phyloP scores from a whole-genome alignment of 352 stramenopile species.

The Phytophthora uliginosa region DNA sequence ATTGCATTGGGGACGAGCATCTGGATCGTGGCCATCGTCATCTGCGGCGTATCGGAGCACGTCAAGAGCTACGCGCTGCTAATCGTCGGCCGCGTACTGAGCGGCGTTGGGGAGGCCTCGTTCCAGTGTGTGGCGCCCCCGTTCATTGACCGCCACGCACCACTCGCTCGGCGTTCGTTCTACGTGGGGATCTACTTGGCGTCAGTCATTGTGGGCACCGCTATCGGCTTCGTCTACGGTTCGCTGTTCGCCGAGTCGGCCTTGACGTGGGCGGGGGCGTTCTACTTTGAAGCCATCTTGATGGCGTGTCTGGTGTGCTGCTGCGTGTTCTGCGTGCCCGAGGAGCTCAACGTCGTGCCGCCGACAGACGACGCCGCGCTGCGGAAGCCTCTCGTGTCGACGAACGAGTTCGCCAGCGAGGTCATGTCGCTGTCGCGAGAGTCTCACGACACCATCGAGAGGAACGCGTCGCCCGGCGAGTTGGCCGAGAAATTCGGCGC shows the following conservation, averaged over 20 bases:
- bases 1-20: conserved; percentile 75
- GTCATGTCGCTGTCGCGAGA: conserved; percentile 37
- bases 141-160: conserved; percentile 88
- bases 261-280: conserved; percentile 78
- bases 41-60: conserved; percentile 66
- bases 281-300: conserved; percentile 84
- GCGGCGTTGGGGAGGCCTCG: conserved; percentile 84
- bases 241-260: conserved; percentile 62
- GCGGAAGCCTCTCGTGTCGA: conserved; percentile 32
- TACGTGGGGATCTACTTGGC: conserved; percentile 93
- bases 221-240: conserved; percentile 84
- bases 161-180: conserved; percentile 54
- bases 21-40: conserved; percentile 82
- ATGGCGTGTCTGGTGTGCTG: conserved; percentile 77
- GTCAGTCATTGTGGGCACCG: conserved; percentile 85
- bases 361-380: conserved; percentile 37
- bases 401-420: conserved; percentile 41
- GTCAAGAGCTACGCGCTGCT: conserved; percentile 82
- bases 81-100: conserved; percentile 80
- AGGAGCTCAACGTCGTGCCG: conserved; percentile 48
- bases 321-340: conserved; percentile 56
- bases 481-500: conserved; percentile 8
- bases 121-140: conserved; percentile 90
- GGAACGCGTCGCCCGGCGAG: conserved; percentile 29
- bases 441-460: conserved; percentile 23